Evolutionary conservation across 2,329 filamentous ascomycete species (phyloP).

Genomic region (Sporothrix curviconia): DNA sequence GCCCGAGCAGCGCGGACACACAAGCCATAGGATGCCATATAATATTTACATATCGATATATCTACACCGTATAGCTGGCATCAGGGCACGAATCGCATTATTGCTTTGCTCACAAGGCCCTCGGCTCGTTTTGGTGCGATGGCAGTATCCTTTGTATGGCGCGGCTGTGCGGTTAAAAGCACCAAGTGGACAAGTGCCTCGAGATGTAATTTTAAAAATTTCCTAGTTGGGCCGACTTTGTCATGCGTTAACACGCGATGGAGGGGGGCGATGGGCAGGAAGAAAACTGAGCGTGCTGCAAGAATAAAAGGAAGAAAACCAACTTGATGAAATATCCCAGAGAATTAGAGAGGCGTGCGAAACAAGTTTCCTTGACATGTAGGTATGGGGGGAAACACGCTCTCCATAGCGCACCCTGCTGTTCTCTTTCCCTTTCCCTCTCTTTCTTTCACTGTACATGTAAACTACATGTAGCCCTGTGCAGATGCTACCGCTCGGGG

Average conservation of each 20-base stretch:
- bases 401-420: too few species aligned
- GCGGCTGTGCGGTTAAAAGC: slow-evolving; percentile 28
- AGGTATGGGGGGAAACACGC: too few species aligned
- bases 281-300: not conserved
- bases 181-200: not conserved
- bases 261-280: not conserved
- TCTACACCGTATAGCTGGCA: slow-evolving; percentile 5
- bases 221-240: slow-evolving; percentile 37
- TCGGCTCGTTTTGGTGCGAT: too few species aligned
- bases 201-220: slow-evolving; percentile 28
- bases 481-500: too few species aligned
- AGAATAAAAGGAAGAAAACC: not conserved
- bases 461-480: too few species aligned
- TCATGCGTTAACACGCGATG: slow-evolving; percentile 32
- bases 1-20: not conserved
- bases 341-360: too few species aligned
- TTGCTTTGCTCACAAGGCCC: not conserved
- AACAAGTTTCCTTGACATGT: too few species aligned
- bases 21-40: too few species aligned
- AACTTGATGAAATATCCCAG: not conserved
- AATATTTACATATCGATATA: not conserved
- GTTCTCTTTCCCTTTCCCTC: too few species aligned
- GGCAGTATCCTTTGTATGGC: too few species aligned
- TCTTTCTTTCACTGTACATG: too few species aligned
- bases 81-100: not conserved